phyloP scores from a whole-genome alignment of 441 rosid genomes.

The Euphorbia celastroides region DNA sequence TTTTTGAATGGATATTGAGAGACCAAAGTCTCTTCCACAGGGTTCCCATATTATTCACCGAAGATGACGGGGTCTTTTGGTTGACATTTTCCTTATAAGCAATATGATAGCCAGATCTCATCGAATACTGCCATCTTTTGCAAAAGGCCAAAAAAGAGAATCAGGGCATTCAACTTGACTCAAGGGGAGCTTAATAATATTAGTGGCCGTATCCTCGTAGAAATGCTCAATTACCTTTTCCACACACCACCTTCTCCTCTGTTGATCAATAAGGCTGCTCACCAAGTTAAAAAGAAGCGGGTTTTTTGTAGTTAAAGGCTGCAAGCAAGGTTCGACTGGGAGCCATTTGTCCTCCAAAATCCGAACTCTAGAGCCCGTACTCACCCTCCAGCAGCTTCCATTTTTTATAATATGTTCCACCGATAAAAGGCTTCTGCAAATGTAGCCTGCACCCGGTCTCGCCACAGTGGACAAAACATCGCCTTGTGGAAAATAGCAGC shows the following conservation, averaged over 20 bases:
- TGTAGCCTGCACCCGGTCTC: background rate
- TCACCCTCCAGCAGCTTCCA: too few species aligned
- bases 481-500: background rate
- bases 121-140: too few species aligned
- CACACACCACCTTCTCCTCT: too few species aligned
- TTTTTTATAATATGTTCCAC: too few species aligned
- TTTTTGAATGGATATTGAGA: background rate
- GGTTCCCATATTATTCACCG: background rate
- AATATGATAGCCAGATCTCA: too few species aligned
- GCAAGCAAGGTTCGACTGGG: background rate
- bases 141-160: too few species aligned
- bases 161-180: too few species aligned
- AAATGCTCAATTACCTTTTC: too few species aligned
- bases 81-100: too few species aligned
- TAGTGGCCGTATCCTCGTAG: too few species aligned
- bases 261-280: too few species aligned
- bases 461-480: background rate
- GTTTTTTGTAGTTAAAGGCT: background rate
- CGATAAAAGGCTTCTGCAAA: background rate
- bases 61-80: background rate
- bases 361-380: background rate
- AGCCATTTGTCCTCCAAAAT: background rate
- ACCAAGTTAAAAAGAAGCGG: background rate
- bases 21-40: background rate
- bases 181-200: too few species aligned